A percentile compares a stretch with the other conserved stretches of the same genome.
Evolutionary conservation across 805 yeast genomes (phyloP).

Genomic region (Torulaspora quercuum): DNA sequence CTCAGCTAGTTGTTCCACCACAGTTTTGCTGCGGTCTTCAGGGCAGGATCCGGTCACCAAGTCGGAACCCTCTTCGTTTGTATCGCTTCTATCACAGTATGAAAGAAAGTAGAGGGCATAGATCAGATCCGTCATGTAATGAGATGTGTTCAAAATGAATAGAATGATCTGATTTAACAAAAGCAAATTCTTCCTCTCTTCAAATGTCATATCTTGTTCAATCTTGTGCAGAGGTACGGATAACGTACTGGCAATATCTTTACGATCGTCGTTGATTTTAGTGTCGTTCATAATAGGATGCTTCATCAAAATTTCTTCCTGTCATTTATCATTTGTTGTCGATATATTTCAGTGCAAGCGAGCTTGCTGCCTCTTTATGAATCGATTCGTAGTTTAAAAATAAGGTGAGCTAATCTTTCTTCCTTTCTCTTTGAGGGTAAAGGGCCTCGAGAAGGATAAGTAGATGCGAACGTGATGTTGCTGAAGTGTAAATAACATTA

Average conservation of each 20-base stretch:
- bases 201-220: conserved; percentile 12
- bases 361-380: too few species aligned
- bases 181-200: conserved; percentile 16
- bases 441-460: too few species aligned
- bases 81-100: conserved; percentile 11
- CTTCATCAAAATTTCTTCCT: too few species aligned
- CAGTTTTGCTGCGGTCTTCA: conserved; percentile 8
- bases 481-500: too few species aligned
- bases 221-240: conserved; percentile 6
- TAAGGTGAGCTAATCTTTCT: too few species aligned
- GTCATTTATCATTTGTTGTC: too few species aligned
- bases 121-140: conserved; percentile 27
- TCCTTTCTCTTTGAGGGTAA: too few species aligned
- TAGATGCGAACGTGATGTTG: too few species aligned
- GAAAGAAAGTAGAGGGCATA: conserved; percentile 23
- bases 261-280: neutral
- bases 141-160: conserved; percentile 22
- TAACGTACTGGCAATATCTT: conserved; percentile 2
- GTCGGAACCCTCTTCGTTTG: conserved; percentile 1
- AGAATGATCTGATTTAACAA: conserved; percentile 21
- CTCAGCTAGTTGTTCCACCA: conserved; percentile 15
- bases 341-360: too few species aligned
- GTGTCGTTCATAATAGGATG: conserved; percentile 1
- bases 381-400: too few species aligned
- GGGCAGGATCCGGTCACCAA: too few species aligned